Evolutionary conservation across 176 grass and related monocot genomes (phyloP), one percentile per base, ranked within the genome.

Genomic region (Oryza meridionalis): DNA sequence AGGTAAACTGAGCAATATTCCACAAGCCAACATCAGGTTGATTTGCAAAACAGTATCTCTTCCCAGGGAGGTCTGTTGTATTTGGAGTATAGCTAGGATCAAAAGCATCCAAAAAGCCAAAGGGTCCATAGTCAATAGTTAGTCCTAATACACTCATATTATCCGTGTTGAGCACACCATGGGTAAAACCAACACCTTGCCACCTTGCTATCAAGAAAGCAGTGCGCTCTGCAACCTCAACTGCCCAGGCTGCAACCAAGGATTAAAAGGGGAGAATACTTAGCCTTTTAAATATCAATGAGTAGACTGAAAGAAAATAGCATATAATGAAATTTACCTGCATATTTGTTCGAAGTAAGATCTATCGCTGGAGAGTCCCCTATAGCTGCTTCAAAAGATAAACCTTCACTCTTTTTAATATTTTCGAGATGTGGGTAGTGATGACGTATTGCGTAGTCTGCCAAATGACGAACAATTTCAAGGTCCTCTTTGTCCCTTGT

Each of bases 341-440:
- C 96, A 93, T 99, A 99, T 87, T 99, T 99, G 67, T 99, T 99
- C 17, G 93, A 98, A 82, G 96, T 95, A 74, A 98, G 85, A 92
- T 98, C 96, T n/a, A 98, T 94, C 17, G 89, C 65, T 75, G 91
- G 87, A 40, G 87, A 87, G 44, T 93, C 93, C 63, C 91, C 91
- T 19, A 87, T 71, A 71, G 73, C 83, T 64, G 90, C 80, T 74
- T 99, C 93, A 15, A 99, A 99, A 62, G 93, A 99, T 69, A 99
- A 89, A 46, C 88, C 88, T 79, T 96, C 86, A 77, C 91, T 99
- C 88, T 94, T 94, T 77, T 88, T 89, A 42, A 99, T 82, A 66
- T 96, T 96, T 65, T 96, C 89, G 72, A 99, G 89, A 90, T 99
- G 87, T 0, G 91, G 91, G 67, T 87, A 99, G 74, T 99, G 96